phyloP scores from a whole-genome alignment of 2,329 filamentous ascomycete species.

The Raffaelea albimanens region DNA sequence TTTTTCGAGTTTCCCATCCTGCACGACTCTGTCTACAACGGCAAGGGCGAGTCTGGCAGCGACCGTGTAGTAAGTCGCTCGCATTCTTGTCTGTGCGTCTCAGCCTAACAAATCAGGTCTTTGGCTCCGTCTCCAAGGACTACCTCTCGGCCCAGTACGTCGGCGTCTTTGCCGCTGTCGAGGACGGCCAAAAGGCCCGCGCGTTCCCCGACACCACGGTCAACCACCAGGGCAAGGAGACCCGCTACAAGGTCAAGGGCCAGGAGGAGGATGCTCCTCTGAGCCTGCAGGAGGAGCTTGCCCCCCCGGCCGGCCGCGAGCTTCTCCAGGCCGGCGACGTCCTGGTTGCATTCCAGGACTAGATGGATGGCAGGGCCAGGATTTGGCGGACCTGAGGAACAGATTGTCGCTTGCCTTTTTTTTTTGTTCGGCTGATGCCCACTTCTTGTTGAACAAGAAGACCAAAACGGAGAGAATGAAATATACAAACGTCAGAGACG shows the following conservation, averaged over 20 bases:
- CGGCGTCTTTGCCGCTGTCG: constrained; percentile 3
- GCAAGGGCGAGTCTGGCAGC: not conserved
- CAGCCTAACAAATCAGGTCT: too few species aligned
- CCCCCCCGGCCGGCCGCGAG: constrained; percentile 1
- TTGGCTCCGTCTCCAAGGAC: constrained; percentile 12
- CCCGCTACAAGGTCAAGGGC: not conserved
- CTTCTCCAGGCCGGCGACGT: constrained; percentile 1
- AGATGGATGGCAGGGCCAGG: not conserved
- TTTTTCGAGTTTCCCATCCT: constrained; percentile 12
- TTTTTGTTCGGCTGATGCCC: too few species aligned
- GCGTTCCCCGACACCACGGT: constrained; percentile 6
- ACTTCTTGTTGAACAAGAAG: too few species aligned
- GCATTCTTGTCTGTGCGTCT: not conserved
- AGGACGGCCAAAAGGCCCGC: not conserved
- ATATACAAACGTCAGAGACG: too few species aligned
- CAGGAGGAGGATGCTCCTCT: not conserved
- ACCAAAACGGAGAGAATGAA: too few species aligned
- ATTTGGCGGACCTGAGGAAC: too few species aligned
- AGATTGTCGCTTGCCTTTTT: too few species aligned
- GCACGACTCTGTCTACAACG: constrained; percentile 6
- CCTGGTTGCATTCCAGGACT: constrained; percentile 3
- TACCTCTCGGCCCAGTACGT: constrained; percentile 10
- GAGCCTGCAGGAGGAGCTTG: not conserved
- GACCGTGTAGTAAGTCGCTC: constrained; percentile 12
- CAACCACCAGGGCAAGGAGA: constrained; percentile 1